A percentile compares a stretch with the other conserved stretches of the same genome.
phyloP scores from a whole-genome alignment of 2,329 filamentous ascomycete species.

The Talaromyces sp. region DNA sequence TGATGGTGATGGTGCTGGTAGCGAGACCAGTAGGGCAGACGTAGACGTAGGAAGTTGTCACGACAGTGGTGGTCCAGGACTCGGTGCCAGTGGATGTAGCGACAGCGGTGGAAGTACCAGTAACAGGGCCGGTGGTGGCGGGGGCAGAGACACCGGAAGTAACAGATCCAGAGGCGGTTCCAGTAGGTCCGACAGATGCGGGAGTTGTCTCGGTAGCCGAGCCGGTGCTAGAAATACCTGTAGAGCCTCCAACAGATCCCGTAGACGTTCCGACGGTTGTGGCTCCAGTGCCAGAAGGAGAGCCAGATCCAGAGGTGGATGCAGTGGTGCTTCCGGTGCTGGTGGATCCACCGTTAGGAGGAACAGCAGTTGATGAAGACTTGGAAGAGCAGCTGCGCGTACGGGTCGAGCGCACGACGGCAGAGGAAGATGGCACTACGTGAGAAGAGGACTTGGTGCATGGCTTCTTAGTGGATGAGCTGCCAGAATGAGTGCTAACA shows the following conservation, averaged over 20 bases:
- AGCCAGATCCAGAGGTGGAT: neutral
- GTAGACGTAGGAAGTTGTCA: conserved; percentile 28
- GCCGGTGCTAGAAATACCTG: neutral
- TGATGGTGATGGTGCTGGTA: conserved; percentile 25
- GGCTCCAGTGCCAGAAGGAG: neutral
- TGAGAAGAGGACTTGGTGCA: conserved; percentile 8
- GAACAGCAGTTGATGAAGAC: conserved; percentile 3
- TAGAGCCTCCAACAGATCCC: neutral
- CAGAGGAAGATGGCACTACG: neutral
- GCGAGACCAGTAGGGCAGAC: conserved; percentile 31
- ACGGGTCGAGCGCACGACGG: neutral
- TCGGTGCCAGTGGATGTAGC: conserved; percentile 12
- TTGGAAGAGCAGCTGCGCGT: neutral
- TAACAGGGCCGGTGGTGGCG: conserved; percentile 6
- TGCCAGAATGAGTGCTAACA: neutral
- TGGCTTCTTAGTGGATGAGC: neutral
- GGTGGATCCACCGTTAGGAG: conserved; percentile 5
- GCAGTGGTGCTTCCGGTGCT: neutral
- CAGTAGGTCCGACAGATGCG: conserved; percentile 10
- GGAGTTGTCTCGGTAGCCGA: neutral
- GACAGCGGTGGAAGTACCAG: conserved; percentile 5
- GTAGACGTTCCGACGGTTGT: neutral
- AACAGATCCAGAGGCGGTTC: conserved; percentile 6
- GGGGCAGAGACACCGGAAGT: conserved; percentile 13
- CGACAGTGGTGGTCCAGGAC: conserved; percentile 22